Evolutionary conservation across 2,329 filamentous ascomycete species (phyloP), one percentile per base, ranked within the genome.

Genomic region (Colletotrichum destructivum): DNA sequence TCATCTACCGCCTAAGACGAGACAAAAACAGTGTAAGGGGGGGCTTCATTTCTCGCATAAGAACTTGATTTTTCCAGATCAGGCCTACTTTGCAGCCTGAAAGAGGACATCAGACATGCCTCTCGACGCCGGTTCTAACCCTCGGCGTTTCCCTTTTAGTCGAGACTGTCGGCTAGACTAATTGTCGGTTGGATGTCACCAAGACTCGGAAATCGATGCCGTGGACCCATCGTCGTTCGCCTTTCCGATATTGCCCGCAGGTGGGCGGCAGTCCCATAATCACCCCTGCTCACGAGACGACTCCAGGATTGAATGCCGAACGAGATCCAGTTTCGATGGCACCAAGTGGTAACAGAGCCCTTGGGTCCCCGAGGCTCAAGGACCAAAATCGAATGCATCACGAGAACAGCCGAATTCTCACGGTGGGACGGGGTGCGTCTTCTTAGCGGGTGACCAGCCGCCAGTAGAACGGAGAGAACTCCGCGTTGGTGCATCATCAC

Each of bases 161-260:
- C 15, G n/a, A 56, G 18, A 7, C 7, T 16, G 6, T 13, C n/a
- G 4, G 7, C 55, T 7, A 42, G 51, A 26, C 5, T 26, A 16
- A 16, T 6, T 8, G 21, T 52, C 12, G 5, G 12, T 15, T 12
- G 13, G 21, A 15, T 13, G 38, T 13, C 16, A 7, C n/a, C 21
- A 51, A 31, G 18, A 40, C 59, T 66, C 21, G 31, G 23, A 35
- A 60, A 42, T 40, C 31, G 49, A 70, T 31, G 21, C 61, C 55
- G 47, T 49, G 67, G 62, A 63, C 31, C 60, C 4, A 31, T 42
- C n/a, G 18, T 31, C 5, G 5, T 13, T 59, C 3, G 38, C 23
- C 15, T 46, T 15, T 62, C 63, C 63, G 68, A 56, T 16, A 57
- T 68, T 15, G 15, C 57, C 68, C 63, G 64, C 57, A 62, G 26